Evolutionary conservation across 23 red algal genomes (phyloP).

Genomic region (Gracilaria domingensis): DNA sequence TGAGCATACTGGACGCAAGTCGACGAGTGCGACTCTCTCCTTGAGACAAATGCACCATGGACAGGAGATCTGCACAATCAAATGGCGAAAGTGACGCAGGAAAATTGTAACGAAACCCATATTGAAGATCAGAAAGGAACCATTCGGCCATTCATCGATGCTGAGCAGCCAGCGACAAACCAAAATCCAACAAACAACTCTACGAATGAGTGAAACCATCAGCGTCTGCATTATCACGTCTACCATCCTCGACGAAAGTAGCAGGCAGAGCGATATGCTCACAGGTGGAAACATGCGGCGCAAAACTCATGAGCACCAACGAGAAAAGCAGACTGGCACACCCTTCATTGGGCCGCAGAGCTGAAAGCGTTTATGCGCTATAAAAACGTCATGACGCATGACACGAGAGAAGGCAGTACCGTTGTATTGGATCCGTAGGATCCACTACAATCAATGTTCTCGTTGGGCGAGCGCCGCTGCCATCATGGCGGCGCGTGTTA

Average conservation of each 20-base stretch:
- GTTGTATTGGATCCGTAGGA: too few relatives aligned
- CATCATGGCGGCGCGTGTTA: too few relatives aligned
- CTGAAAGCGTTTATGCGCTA: too few relatives aligned
- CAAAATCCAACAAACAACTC: not conserved
- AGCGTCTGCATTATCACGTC: not conserved
- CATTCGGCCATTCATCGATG: constrained; percentile 56
- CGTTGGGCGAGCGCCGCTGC: too few relatives aligned
- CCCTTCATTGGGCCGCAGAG: too few relatives aligned
- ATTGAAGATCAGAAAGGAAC: constrained; percentile 28
- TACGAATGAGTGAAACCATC: not conserved
- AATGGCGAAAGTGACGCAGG: constrained; percentile 37
- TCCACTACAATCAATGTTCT: too few relatives aligned
- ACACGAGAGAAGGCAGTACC: too few relatives aligned
- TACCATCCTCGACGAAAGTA: constrained; percentile 5
- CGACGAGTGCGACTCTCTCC: not conserved
- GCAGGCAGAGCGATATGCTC: not conserved
- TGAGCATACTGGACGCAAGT: constrained; percentile 40
- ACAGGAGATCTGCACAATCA: constrained; percentile 11
- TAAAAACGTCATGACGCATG: too few relatives aligned
- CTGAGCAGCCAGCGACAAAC: constrained; percentile 31
- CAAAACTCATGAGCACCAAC: not conserved
- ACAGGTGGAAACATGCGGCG: not conserved
- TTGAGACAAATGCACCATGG: constrained; percentile 12
- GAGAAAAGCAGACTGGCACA: too few relatives aligned
- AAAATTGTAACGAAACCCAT: constrained; percentile 14